Conservation (phyloP, 768 basidiomycete species). For the Leccinum barrowsii region DNA sequence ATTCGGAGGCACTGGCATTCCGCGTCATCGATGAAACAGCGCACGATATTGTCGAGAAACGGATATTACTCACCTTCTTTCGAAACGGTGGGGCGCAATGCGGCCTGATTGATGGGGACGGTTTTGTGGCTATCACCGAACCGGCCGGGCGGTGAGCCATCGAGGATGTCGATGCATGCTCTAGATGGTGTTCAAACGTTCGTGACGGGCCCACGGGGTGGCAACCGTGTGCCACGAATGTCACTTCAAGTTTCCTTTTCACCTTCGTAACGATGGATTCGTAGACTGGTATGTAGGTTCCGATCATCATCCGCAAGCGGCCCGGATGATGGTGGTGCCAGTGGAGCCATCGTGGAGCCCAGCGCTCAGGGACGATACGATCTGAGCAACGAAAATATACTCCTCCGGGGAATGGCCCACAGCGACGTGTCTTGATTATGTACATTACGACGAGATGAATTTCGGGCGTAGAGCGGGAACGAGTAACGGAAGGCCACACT, state of each 20-base stretch:
- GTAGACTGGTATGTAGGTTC: constrained; percentile 9
- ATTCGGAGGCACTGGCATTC: constrained; percentile 27
- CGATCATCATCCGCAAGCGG: constrained; percentile 26
- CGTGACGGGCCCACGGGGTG: constrained; percentile 2
- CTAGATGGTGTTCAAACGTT: not conserved
- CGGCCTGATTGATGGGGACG: constrained; percentile 3
- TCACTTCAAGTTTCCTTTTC: constrained; percentile 10
- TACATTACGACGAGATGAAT: constrained; percentile 2
- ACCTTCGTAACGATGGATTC: constrained; percentile 2
- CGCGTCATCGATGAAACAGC: constrained; percentile 17
- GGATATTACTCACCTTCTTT: constrained; percentile 21
- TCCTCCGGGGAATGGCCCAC: not conserved
- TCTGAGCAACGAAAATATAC: constrained; percentile 13
- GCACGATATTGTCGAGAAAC: constrained; percentile 19
- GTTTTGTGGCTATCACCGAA: constrained; percentile 11
- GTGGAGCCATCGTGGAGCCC: not conserved
- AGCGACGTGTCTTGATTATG: constrained; percentile 11
- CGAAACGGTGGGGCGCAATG: constrained; percentile 2
- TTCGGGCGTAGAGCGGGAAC: constrained; percentile 19
- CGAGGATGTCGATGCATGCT: constrained; percentile 1
- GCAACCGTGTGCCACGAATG: constrained; percentile 12
- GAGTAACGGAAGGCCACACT: not conserved
- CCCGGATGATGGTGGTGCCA: not conserved
- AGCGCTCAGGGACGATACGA: not conserved
- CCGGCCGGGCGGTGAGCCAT: constrained; percentile 4